phyloP scores from a whole-genome alignment of 805 yeast species.

The Candida ulmi region DNA sequence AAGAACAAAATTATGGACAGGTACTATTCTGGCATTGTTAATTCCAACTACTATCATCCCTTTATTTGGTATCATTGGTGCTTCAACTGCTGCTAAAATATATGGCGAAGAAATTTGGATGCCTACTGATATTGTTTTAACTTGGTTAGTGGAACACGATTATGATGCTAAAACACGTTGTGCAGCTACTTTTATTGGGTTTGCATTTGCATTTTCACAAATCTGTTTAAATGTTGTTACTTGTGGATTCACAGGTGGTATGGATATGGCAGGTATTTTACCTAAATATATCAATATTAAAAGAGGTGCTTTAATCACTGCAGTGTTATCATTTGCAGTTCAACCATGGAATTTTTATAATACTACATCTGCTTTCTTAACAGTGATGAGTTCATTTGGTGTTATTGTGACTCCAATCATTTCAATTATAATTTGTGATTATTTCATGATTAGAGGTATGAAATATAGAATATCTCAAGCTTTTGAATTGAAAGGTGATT shows the following conservation, averaged over 20 bases:
- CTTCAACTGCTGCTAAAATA: conserved; percentile 30
- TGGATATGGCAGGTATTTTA: conserved; percentile 21
- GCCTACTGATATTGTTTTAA: conserved; percentile 27
- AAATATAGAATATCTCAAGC: conserved; percentile 30
- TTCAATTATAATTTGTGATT: conserved; percentile 33
- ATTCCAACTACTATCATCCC: conserved; percentile 38
- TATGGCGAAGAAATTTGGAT: conserved; percentile 32
- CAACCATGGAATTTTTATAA: conserved; percentile 35
- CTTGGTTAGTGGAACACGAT: conserved; percentile 24
- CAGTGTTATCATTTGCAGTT: conserved; percentile 27
- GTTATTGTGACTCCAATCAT: conserved; percentile 31
- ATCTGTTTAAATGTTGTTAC: conserved; percentile 28
- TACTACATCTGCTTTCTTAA: conserved; percentile 25
- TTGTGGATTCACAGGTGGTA: conserved; percentile 29
- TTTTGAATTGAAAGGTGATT: conserved; percentile 25
- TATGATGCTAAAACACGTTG: conserved; percentile 30
- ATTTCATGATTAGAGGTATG: conserved; percentile 29
- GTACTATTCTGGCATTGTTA: conserved; percentile 23
- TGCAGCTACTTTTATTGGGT: conserved; percentile 30
- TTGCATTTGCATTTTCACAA: conserved; percentile 26
- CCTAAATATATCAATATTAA: conserved; percentile 27
- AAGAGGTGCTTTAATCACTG: conserved; percentile 29
- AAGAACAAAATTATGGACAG: conserved; percentile 17
- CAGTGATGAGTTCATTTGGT: conserved; percentile 31
- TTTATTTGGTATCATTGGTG: conserved; percentile 37